Conservation (phyloP, 129 eudicot genomes). For the Ambrosia trifida region DNA sequence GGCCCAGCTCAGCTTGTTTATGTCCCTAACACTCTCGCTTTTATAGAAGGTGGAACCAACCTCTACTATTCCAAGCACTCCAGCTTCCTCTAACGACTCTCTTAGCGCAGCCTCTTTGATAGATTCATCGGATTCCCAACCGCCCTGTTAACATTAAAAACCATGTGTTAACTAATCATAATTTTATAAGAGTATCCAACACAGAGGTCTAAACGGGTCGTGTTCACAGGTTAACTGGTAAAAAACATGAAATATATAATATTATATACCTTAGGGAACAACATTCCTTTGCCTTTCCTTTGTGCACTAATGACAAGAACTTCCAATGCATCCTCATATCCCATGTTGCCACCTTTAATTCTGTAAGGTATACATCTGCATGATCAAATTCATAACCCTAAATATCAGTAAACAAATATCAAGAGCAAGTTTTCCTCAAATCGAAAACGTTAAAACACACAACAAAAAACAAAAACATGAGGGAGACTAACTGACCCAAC, state of each 20-base stretch:
- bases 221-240: background rate
- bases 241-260: background rate
- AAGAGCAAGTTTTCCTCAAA: background rate
- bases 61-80: constrained; percentile 74
- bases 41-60: constrained; percentile 32
- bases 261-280: constrained; percentile 73
- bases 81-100: constrained; percentile 82
- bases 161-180: background rate
- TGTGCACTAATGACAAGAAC: constrained; percentile 80
- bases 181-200: constrained; percentile 21
- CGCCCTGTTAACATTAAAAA: constrained; percentile 50
- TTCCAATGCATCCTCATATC: constrained; percentile 59
- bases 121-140: constrained; percentile 78
- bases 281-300: constrained; percentile 85
- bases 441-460: background rate
- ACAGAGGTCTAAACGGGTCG: too few species aligned
- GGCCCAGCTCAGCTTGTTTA: too few species aligned
- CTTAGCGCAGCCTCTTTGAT: constrained; percentile 68
- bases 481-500: constrained; percentile 57
- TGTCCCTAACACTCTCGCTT: too few species aligned
- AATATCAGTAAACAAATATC: constrained; percentile 2
- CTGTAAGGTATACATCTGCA: constrained; percentile 87
- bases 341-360: constrained; percentile 34
- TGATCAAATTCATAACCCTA: background rate
- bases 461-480: background rate